Conservation (phyloP, 228 moss, liverwort and hornwort genomes). For the Sphagnum magellanicum region DNA sequence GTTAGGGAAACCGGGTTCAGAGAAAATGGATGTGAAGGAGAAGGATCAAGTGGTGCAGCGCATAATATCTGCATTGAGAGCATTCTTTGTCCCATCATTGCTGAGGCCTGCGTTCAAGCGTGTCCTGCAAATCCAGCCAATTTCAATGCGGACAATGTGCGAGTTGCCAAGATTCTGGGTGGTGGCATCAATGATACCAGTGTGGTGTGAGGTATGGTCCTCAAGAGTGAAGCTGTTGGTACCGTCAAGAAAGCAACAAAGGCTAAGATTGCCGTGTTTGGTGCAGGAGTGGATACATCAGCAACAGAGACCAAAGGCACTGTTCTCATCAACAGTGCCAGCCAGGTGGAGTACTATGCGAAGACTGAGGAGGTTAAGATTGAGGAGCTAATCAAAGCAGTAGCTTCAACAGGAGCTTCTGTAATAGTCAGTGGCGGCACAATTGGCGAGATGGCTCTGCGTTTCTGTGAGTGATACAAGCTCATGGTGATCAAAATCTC, state of each 20-base stretch:
- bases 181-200: conserved; percentile 63
- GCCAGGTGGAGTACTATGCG: conserved; percentile 51
- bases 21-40: conserved; percentile 61
- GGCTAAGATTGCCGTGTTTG: conserved; percentile 73
- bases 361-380: conserved; percentile 78
- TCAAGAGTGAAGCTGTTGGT: conserved; percentile 70
- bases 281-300: conserved; percentile 65
- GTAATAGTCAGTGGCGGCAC: conserved; percentile 77
- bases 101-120: conserved; percentile 71
- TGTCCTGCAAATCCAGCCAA: conserved; percentile 75
- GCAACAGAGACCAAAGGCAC: conserved; percentile 89
- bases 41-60: conserved; percentile 57
- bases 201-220: conserved; percentile 74
- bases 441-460: conserved; percentile 83
- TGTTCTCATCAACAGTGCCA: conserved; percentile 62
- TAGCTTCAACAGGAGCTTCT: conserved; percentile 62
- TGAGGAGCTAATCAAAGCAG: conserved; percentile 60
- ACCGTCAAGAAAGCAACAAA: conserved; percentile 57
- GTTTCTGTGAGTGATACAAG: conserved; percentile 84
- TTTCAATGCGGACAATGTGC: conserved; percentile 89
- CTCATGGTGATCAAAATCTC: conserved; percentile 79
- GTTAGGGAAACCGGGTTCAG: conserved; percentile 59
- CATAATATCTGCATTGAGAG: conserved; percentile 63
- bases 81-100: conserved; percentile 57
- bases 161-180: conserved; percentile 77